Base-by-base conservation (phyloP, 768 basidiomycete genomes). In the Lenzites betulinus region DNA sequence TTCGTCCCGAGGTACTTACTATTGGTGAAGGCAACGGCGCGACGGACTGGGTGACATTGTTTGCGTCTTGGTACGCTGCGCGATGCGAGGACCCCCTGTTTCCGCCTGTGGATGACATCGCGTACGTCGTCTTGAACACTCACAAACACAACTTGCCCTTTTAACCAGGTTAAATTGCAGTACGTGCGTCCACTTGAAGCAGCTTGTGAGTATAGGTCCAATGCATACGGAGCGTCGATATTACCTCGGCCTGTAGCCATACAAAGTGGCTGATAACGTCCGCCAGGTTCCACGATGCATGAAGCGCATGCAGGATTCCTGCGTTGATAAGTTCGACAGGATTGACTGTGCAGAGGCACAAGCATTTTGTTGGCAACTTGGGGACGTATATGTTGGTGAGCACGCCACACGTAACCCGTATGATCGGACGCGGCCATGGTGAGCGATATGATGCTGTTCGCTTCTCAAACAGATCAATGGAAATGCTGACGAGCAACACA, bases 11-110 rank as follows among this genome's bases (percentile, higher is more conserved):
- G n/a, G n/a, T n/a, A n/a, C n/a, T n/a, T n/a, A n/a, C n/a, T n/a
- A n/a, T n/a, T n/a, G n/a, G n/a, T n/a, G 51, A 39, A 77, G 79
- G 79, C 16, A 83, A 82, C 33, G 81, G 80, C 18, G 66, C 76
- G 44, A 77, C 75, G 0, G 78, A 82, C 64, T 75, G 65, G 49
- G 67, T 64, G 52, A 75, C 74, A 1, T 73, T 81, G 76, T 56
- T 62, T 1, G 64, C 74, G 6, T 76, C 80, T 4, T 81, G 79
- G 58, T 74, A 82, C 62, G 83, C 86, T 54, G 80, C 88, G 72
- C 73, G 76, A 25, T 90, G 89, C 42, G 43, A 35, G 18, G 59
- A 81, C 83, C 7, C 69, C 0, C 82, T 83, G 9, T 70, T 82
- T 26, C 71, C 70, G 22, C 85, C 83, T 3, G 69, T 84, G 26